phyloP scores from a whole-genome alignment of 371 early-diverging fungal genomes.

The Blastocladiella emersonii region DNA sequence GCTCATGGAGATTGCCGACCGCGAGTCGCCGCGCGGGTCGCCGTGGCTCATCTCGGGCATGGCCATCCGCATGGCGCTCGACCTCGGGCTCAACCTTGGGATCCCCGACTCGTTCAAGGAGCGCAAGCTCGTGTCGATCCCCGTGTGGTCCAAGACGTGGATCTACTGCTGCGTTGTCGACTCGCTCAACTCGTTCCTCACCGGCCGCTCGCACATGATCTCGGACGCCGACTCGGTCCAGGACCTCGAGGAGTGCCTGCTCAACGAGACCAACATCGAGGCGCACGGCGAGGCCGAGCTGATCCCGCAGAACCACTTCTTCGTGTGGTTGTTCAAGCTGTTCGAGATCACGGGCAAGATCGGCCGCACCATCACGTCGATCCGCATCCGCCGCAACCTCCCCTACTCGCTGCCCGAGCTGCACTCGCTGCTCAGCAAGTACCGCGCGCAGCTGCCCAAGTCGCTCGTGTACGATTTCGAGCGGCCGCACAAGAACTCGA shows the following conservation, averaged over 20 bases:
- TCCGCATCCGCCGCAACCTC: not conserved
- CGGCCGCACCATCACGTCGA: slow-evolving; percentile 1
- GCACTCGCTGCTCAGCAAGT: slow-evolving; percentile 1
- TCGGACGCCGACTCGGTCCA: not conserved
- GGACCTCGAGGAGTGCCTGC: not conserved
- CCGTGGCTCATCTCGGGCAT: not conserved
- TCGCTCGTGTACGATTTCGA: not conserved
- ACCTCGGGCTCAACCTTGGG: not conserved
- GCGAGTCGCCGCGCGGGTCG: not conserved
- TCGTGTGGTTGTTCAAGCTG: slow-evolving; percentile 1
- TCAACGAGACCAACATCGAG: not conserved
- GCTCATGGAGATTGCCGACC: not conserved
- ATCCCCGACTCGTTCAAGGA: not conserved
- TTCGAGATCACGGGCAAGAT: not conserved
- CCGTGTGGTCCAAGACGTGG: not conserved
- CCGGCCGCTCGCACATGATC: not conserved
- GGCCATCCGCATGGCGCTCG: slow-evolving; percentile 1
- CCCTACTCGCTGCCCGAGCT: not conserved
- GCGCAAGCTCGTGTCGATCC: not conserved
- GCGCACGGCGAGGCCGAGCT: not conserved
- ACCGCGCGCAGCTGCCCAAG: not conserved
- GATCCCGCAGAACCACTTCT: not conserved
- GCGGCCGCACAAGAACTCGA: not conserved
- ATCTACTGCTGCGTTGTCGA: slow-evolving; percentile 1
- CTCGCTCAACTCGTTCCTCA: not conserved